Evolutionary conservation across 2,329 filamentous ascomycete genomes (phyloP).

Genomic region (Lecanicillium sp.): DNA sequence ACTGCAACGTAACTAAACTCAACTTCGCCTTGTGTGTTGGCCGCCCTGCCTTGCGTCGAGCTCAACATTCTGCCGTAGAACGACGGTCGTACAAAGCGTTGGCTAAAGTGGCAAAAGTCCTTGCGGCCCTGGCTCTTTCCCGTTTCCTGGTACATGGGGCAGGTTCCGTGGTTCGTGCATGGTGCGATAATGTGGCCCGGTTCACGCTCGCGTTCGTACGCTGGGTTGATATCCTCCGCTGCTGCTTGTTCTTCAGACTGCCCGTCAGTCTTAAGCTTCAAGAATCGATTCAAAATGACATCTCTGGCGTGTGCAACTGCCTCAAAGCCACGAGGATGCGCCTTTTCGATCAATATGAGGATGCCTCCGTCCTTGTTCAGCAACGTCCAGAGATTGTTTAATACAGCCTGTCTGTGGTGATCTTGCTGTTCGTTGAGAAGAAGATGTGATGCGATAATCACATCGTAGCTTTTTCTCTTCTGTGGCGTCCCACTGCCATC

Average conservation of each 20-base stretch:
- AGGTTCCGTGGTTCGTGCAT: constrained; percentile 83
- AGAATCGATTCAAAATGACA: constrained; percentile 67
- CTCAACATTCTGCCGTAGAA: constrained; percentile 74
- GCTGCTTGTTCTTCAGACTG: constrained; percentile 23
- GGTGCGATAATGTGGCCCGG: constrained; percentile 59
- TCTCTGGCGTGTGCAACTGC: constrained; percentile 79
- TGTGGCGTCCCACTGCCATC: constrained; percentile 48
- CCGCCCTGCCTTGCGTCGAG: constrained; percentile 30
- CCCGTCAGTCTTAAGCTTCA: constrained; percentile 39
- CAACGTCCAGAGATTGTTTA: constrained; percentile 86
- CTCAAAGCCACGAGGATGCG: constrained; percentile 85
- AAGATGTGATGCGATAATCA: constrained; percentile 83
- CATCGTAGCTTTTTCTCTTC: constrained; percentile 71
- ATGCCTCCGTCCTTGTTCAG: constrained; percentile 79
- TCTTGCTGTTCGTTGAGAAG: constrained; percentile 71
- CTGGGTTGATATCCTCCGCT: constrained; percentile 31
- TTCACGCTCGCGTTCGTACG: constrained; percentile 39
- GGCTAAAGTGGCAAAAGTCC: constrained; percentile 85
- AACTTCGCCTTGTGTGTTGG: constrained; percentile 81
- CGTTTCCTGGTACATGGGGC: constrained; percentile 76
- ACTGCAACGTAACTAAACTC: constrained; percentile 86
- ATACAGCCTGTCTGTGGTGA: constrained; percentile 66
- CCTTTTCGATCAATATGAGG: constrained; percentile 83
- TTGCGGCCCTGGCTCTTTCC: constrained; percentile 68
- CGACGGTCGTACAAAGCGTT: constrained; percentile 76